Evolutionary conservation across 2,329 filamentous ascomycete genomes (phyloP).

Genomic region (Xylaria sp.): DNA sequence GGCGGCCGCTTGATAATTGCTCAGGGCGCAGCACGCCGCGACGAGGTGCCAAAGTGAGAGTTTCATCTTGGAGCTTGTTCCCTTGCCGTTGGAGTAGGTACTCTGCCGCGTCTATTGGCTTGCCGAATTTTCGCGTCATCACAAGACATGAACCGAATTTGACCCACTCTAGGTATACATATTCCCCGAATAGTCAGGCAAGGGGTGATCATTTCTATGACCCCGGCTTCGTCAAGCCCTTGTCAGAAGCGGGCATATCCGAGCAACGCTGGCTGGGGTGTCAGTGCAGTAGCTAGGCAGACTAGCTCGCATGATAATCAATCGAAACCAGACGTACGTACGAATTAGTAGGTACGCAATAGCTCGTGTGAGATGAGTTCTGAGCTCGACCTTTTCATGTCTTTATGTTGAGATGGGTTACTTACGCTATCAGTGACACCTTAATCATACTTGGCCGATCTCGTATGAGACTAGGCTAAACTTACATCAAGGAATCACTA

Average conservation of each 20-base stretch:
- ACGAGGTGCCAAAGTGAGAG: conserved; percentile 16
- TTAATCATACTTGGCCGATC: neutral
- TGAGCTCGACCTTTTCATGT: neutral
- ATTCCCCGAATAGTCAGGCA: neutral
- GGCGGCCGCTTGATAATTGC: conserved; percentile 17
- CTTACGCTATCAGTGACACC: neutral
- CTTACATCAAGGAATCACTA: neutral
- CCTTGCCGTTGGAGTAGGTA: neutral
- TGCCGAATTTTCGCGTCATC: neutral
- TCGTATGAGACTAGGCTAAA: neutral
- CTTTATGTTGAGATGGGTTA: neutral
- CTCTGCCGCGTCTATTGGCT: neutral
- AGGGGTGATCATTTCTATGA: conserved; percentile 10
- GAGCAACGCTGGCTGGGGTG: neutral
- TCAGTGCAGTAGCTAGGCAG: neutral
- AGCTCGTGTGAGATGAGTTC: neutral
- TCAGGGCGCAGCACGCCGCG: conserved; percentile 24
- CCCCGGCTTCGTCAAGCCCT: neutral
- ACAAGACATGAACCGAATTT: neutral
- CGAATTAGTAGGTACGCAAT: neutral
- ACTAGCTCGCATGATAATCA: no score
- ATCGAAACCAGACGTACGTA: neutral
- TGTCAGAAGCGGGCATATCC: neutral
- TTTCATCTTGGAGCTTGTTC: conserved; percentile 19
- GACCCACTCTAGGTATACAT: neutral